Conservation (phyloP, 2,329 filamentous ascomycete genomes). For the Lomentospora prolificans region DNA sequence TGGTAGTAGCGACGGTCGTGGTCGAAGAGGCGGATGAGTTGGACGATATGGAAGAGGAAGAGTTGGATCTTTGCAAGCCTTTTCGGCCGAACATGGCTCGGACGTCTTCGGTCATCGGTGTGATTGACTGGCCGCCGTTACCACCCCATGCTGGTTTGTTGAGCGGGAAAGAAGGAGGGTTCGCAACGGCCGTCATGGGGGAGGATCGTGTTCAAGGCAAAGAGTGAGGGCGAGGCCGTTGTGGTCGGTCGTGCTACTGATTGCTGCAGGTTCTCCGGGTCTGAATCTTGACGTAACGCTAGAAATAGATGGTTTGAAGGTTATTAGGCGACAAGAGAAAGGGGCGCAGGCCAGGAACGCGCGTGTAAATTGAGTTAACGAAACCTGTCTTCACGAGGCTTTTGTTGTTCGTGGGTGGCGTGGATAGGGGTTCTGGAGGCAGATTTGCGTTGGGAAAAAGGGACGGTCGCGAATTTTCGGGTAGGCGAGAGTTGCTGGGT, state of each 20-base stretch:
- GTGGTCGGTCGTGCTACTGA: neutral
- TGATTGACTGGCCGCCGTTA: conserved; percentile 41
- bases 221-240: neutral
- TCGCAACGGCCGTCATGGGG: conserved; percentile 61
- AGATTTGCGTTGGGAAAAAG: too few species aligned
- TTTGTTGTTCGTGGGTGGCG: neutral
- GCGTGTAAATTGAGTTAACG: neutral
- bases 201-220: conserved; percentile 5
- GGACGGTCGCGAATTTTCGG: conserved; percentile 8
- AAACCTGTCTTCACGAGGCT: neutral
- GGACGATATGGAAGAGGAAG: conserved; percentile 75
- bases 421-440: neutral
- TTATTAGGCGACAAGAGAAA: neutral
- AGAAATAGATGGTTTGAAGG: neutral
- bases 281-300: conserved; percentile 7
- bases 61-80: conserved; percentile 76
- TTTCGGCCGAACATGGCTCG: conserved; percentile 87
- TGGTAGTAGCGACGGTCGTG: conserved; percentile 54
- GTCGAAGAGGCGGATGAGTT: conserved; percentile 48
- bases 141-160: conserved; percentile 57
- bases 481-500: neutral
- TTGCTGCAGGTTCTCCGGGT: neutral
- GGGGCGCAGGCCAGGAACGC: neutral
- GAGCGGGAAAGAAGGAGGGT: conserved; percentile 52
- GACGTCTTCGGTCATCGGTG: conserved; percentile 76